Conservation (phyloP, 2,329 filamentous ascomycete species). For the Periconia sp. region DNA sequence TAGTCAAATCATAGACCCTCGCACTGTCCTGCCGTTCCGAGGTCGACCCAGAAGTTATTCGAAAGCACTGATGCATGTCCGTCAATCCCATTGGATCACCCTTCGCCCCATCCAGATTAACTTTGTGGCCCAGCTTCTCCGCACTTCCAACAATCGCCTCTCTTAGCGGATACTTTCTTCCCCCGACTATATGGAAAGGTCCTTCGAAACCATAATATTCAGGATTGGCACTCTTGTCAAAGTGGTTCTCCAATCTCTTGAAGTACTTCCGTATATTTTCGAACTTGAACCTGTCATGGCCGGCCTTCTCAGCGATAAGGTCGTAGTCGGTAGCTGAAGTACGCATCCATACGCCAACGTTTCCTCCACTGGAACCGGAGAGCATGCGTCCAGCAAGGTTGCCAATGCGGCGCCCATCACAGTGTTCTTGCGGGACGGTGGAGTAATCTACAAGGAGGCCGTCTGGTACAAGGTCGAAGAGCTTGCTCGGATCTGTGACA, state of each 20-base stretch:
- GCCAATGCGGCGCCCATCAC: conserved; percentile 13
- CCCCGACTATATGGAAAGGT: conserved; percentile 19
- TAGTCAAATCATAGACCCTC: conserved; percentile 22
- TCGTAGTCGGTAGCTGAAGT: conserved; percentile 19
- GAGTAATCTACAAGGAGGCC: conserved; percentile 21
- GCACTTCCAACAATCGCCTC: conserved; percentile 12
- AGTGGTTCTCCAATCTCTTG: background rate
- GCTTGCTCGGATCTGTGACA: conserved; percentile 13
- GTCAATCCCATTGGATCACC: conserved; percentile 21
- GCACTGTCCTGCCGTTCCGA: conserved; percentile 23
- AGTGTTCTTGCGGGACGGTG: conserved; percentile 20
- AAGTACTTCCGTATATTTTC: background rate
- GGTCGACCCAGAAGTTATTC: conserved; percentile 15
- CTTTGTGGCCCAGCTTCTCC: conserved; percentile 16
- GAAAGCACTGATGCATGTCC: conserved; percentile 12
- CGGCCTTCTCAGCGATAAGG: conserved; percentile 18
- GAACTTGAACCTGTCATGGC: background rate
- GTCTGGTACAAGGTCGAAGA: conserved; percentile 11
- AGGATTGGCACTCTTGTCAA: conserved; percentile 2
- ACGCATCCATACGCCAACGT: conserved; percentile 24
- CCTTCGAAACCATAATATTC: conserved; percentile 23
- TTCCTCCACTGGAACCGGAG: conserved; percentile 21
- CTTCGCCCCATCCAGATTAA: conserved; percentile 15
- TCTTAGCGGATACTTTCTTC: conserved; percentile 20
- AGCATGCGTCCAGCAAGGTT: conserved; percentile 21